These are phyloP conservation scores for Cordyceps sp. DNA, from an alignment of 2,329 filamentous ascomycete species.

Conservation along the genomic window DNA sequence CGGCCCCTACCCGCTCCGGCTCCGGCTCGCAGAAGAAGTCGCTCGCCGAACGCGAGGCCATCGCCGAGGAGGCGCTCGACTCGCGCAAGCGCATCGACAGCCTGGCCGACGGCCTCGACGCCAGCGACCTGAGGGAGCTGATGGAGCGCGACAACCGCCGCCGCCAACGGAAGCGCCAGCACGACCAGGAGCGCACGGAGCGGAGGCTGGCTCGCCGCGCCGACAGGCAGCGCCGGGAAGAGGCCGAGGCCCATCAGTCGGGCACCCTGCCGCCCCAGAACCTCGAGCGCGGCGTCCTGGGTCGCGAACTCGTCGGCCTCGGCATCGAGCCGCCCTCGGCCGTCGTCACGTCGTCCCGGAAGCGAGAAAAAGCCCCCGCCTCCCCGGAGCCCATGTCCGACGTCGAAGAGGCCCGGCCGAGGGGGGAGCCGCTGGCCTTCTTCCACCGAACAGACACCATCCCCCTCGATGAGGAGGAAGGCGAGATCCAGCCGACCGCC, in stretches of 20 bases:
- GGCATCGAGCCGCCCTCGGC: slow-evolving; percentile 38
- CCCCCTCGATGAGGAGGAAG: slow-evolving; percentile 3
- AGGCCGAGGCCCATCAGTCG: slow-evolving; percentile 33
- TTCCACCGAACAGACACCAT: slow-evolving; percentile 15
- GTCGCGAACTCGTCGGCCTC: slow-evolving; percentile 38
- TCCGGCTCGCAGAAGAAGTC: slow-evolving; percentile 34
- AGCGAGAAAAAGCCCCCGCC: slow-evolving; percentile 15
- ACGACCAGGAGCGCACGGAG: slow-evolving; percentile 51
- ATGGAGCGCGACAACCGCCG: slow-evolving; percentile 80
- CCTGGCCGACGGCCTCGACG: slow-evolving; percentile 72
- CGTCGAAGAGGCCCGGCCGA: slow-evolving; percentile 5
- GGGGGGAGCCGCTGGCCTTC: slow-evolving; percentile 8
- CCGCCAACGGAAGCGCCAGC: slow-evolving; percentile 54
- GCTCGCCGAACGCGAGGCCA: slow-evolving; percentile 31
- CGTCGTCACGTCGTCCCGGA: slow-evolving; percentile 38
- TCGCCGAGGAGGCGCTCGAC: slow-evolving; percentile 43
- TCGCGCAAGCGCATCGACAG: slow-evolving; percentile 48
- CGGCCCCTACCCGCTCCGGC: slow-evolving; percentile 29
- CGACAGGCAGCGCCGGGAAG: slow-evolving; percentile 46
- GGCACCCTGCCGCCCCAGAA: slow-evolving; percentile 37
- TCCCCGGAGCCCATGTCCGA: slow-evolving; percentile 9
- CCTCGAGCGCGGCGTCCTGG: slow-evolving; percentile 42
- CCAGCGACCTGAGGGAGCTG: slow-evolving; percentile 68
- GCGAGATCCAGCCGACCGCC: too few species aligned
- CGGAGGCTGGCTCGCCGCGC: slow-evolving; percentile 47